phyloP scores from a whole-genome alignment of 2,329 filamentous ascomycete genomes.

The Sporothrix brunneoviolacea region DNA sequence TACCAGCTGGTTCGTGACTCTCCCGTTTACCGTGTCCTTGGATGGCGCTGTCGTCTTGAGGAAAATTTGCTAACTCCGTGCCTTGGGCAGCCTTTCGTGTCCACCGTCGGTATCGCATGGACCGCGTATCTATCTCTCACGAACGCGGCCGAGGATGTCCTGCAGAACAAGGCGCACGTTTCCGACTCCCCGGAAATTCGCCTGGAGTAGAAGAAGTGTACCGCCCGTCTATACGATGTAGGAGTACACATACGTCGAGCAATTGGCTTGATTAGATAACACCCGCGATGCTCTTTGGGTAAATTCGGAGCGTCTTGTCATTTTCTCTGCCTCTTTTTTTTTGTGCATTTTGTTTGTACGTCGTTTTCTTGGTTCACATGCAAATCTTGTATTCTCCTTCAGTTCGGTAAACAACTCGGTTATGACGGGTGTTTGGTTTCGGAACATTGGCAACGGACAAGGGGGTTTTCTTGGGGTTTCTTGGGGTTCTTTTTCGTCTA shows the following conservation, averaged over 20 bases:
- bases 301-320: too few species aligned
- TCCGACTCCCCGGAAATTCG: conserved; percentile 31
- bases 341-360: neutral
- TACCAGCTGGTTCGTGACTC: conserved; percentile 75
- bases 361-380: neutral
- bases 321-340: neutral
- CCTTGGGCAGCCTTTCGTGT: conserved; percentile 86
- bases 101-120: conserved; percentile 93
- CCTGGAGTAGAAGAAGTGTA: conserved; percentile 21
- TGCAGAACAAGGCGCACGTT: conserved; percentile 24
- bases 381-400: too few species aligned
- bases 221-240: neutral
- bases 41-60: too few species aligned
- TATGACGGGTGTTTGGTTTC: conserved; percentile 6
- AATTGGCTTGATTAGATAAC: too few species aligned
- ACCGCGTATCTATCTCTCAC: conserved; percentile 91
- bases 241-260: too few species aligned
- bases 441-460: too few species aligned
- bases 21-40: too few species aligned
- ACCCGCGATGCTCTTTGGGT: too few species aligned
- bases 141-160: conserved; percentile 72
- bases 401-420: neutral
- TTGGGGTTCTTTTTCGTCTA: too few species aligned
- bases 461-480: too few species aligned
- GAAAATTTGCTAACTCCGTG: too few species aligned